Evolutionary conservation across 192 early-diverging fungal species (phyloP).

Genomic region (Dimargaris verticillata): DNA sequence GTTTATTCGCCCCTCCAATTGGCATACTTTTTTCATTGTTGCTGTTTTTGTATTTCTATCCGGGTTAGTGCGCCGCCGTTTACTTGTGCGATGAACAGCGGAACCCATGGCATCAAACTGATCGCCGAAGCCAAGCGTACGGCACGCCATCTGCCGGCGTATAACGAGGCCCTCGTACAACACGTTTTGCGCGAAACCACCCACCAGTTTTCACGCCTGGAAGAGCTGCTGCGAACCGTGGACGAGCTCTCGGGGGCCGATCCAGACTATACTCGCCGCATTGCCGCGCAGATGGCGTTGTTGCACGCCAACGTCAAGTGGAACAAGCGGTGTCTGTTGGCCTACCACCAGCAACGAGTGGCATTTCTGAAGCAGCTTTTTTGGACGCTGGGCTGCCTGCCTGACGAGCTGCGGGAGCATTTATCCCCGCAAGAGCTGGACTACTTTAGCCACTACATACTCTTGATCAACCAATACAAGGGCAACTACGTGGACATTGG

Average conservation of each 20-base stretch:
- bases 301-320: slow-evolving; percentile 37
- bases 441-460: slow-evolving; percentile 46
- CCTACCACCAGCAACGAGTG: slow-evolving; percentile 62
- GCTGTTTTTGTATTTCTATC: no score
- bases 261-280: background rate
- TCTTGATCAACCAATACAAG: slow-evolving; percentile 48
- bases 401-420: slow-evolving; percentile 15
- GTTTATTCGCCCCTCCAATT: no score
- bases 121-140: slow-evolving; percentile 53
- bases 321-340: slow-evolving; percentile 78
- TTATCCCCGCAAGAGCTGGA: slow-evolving; percentile 32
- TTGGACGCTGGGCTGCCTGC: slow-evolving; percentile 30
- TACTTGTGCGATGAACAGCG: no score
- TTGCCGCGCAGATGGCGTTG: slow-evolving; percentile 5
- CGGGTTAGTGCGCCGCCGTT: no score
- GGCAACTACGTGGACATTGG: slow-evolving; percentile 37
- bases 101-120: slow-evolving; percentile 23
- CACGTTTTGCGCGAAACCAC: slow-evolving; percentile 49
- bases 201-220: slow-evolving; percentile 21
- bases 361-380: slow-evolving; percentile 46
- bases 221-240: background rate
- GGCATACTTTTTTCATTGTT: no score
- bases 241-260: background rate
- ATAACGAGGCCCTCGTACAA: slow-evolving; percentile 55
- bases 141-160: slow-evolving; percentile 36